Conservation (phyloP, 2,329 filamentous ascomycete genomes). For the Dryadomyces sulphureus region DNA sequence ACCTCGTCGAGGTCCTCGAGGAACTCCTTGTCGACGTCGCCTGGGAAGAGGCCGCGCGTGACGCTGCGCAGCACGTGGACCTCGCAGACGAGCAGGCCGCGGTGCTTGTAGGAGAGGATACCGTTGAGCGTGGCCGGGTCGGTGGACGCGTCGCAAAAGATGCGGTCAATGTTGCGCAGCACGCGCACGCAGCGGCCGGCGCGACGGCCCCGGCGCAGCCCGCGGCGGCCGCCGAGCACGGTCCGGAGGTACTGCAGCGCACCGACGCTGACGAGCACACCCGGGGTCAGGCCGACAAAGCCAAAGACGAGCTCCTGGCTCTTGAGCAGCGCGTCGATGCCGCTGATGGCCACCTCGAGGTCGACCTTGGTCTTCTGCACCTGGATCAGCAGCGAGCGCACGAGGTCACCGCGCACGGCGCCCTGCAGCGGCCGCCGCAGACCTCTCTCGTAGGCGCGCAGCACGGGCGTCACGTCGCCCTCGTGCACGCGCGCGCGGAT, state of each 20-base stretch:
- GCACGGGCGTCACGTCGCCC: conserved; percentile 82
- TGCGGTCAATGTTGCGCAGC: conserved; percentile 76
- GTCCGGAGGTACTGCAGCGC: conserved; percentile 55
- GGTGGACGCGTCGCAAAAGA: conserved; percentile 46
- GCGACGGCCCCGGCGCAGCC: conserved; percentile 47
- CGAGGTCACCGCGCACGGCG: conserved; percentile 70
- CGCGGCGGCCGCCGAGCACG: conserved; percentile 55
- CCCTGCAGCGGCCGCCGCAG: conserved; percentile 69
- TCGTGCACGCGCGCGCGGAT: conserved; percentile 72
- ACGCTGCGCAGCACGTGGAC: conserved; percentile 67
- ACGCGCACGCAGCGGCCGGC: conserved; percentile 61
- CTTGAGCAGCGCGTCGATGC: conserved; percentile 86
- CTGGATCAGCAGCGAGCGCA: conserved; percentile 85
- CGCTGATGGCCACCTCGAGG: conserved; percentile 87
- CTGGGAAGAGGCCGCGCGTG: conserved; percentile 49
- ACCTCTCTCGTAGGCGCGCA: conserved; percentile 84
- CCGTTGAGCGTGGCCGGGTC: conserved; percentile 48
- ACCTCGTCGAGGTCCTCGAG: conserved; percentile 77
- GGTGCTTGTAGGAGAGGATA: conserved; percentile 79
- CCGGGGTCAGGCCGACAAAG: conserved; percentile 89
- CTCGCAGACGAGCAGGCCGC: conserved; percentile 80
- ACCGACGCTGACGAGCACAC: conserved; percentile 74
- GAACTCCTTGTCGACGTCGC: conserved; percentile 68
- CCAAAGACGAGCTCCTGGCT: conserved; percentile 96
- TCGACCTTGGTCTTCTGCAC: conserved; percentile 99